These are phyloP conservation scores for Moesziomyces aphidis DNA, from an alignment of 1,284 basidiomycete species.

Conservation along the genomic window DNA sequence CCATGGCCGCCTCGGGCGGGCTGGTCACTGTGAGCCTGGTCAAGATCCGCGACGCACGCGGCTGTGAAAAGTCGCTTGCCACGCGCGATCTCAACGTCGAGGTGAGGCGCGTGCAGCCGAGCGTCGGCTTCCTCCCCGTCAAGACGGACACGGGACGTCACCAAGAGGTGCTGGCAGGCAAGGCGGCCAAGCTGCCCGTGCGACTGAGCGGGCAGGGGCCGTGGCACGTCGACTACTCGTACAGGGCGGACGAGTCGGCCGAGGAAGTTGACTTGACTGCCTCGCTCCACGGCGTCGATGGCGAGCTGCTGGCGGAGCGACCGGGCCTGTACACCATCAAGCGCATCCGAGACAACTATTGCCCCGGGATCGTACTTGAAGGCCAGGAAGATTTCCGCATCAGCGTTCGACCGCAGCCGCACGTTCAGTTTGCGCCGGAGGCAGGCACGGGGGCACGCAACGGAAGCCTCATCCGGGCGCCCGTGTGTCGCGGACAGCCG, in stretches of 20 bases:
- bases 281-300: conserved; percentile 77
- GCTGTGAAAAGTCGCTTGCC: conserved; percentile 82
- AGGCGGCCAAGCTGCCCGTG: conserved; percentile 71
- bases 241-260: conserved; percentile 69
- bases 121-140: conserved; percentile 78
- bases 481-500: conserved; percentile 83
- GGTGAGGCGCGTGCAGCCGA: conserved; percentile 88
- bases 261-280: conserved; percentile 69
- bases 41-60: conserved; percentile 87
- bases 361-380: conserved; percentile 78
- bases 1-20: conserved; percentile 78
- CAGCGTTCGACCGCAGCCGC: conserved; percentile 79
- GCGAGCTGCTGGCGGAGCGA: conserved; percentile 76
- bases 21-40: conserved; percentile 83
- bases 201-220: conserved; percentile 66
- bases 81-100: conserved; percentile 86
- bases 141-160: conserved; percentile 70
- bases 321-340: conserved; percentile 82
- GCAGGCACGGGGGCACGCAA: conserved; percentile 40
- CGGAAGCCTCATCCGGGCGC: conserved; percentile 72
- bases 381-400: conserved; percentile 78
- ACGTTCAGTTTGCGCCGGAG: conserved; percentile 59
- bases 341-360: conserved; percentile 82
- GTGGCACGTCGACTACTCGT: conserved; percentile 79
- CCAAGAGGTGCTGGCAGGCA: conserved; percentile 80